Base-by-base conservation (phyloP, 1,139 yeast genomes). In the Geotrichum europaeum region DNA sequence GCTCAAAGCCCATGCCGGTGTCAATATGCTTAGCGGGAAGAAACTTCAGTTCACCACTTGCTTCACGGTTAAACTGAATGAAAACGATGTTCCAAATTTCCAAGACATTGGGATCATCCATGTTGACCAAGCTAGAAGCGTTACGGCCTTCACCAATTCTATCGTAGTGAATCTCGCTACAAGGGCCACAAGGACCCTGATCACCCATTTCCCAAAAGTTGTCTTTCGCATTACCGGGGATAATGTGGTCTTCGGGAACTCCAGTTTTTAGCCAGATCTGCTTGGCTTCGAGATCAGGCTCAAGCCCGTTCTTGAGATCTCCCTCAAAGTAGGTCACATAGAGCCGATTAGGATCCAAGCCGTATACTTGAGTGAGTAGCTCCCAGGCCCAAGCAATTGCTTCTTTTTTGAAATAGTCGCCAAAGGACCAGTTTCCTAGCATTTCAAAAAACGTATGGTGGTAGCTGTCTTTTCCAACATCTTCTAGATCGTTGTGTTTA, bases 181-280 rank as follows among this genome's bases (percentile, higher is more conserved):
- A 95, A 57, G 99, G 99, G 65, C 99, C 99, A 80, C 99, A 94
- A 53, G 99, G 99, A 67, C 99, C 99, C 78, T 92, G 98, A 73
- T 95, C 99, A 69, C 99, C 99, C 99, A 94, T 94, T 79, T 95
- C 99, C 99, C 99, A 94, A 76, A 94, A 94, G 78, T 94, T 94
- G 74, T 94, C 99, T 72, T 85, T 80, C 60, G 86, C 89, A 66
- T 85, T 79, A 62, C 99, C 99, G 25, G 97, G 96, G 67, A 94
- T 79, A 68, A 94, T 92, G 73, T 91, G 98, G 73, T 87, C 94
- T 67, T 89, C 96, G 40, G 85, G 82, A 62, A 94, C 96, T 67
- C 99, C 99, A 51, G 87, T 87, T 45, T 81, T 82, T 65, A 80
- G 77, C 99, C 99, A 94, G 65, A 85, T 78, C 68, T 87, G 79